Percentiles rank a stretch among this genome's conserved stretches.
These are phyloP conservation scores for Phytophthora boehmeriae DNA, from an alignment of 352 stramenopile genomes.

Conservation along the genomic window DNA sequence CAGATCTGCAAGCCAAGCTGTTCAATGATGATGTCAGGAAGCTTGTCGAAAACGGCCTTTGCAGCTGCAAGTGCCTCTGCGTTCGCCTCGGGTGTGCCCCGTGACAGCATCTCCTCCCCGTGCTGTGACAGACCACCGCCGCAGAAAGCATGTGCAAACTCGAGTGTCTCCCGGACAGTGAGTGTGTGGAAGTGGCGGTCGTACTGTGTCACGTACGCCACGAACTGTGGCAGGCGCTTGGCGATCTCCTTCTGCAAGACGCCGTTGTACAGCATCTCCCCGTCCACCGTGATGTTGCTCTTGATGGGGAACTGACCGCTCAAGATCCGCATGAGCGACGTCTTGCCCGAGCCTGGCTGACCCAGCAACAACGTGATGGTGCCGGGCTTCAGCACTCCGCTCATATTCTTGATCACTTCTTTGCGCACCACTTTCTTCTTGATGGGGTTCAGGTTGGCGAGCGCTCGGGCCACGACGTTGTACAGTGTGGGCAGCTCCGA, in stretches of 20 bases:
- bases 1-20: constrained; percentile 51
- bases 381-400: constrained; percentile 32
- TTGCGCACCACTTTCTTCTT: constrained; percentile 38
- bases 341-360: constrained; percentile 45
- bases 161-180: constrained; percentile 38
- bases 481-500: constrained; percentile 45
- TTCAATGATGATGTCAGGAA: constrained; percentile 55
- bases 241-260: constrained; percentile 22
- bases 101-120: constrained; percentile 43
- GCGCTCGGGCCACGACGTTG: constrained; percentile 17
- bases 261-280: constrained; percentile 46
- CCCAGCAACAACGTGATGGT: constrained; percentile 47
- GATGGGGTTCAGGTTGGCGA: constrained; percentile 12
- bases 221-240: constrained; percentile 38
- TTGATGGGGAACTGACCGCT: constrained; percentile 31
- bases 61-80: constrained; percentile 21
- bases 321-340: constrained; percentile 38
- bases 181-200: constrained; percentile 38
- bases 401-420: constrained; percentile 39
- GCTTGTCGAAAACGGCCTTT: constrained; percentile 25
- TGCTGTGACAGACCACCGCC: constrained; percentile 32
- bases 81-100: constrained; percentile 40
- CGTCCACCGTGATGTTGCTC: constrained; percentile 36
- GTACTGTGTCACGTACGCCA: constrained; percentile 38
- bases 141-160: constrained; percentile 40